These are phyloP conservation scores for Verticillium longisporum DNA, from an alignment of 2,329 filamentous ascomycete genomes.

Conservation along the genomic window DNA sequence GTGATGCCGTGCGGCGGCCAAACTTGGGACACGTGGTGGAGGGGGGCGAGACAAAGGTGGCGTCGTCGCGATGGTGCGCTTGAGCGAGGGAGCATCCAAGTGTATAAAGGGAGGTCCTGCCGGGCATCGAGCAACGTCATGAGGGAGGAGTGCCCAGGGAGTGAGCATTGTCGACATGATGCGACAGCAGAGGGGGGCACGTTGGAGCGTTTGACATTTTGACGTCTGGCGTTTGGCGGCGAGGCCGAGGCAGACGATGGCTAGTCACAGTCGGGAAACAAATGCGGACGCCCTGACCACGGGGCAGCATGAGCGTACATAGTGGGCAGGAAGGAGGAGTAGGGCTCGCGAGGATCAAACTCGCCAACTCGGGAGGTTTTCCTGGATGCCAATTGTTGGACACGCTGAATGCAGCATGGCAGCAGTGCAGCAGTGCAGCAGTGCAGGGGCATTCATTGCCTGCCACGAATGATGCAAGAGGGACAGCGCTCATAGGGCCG, in stretches of 20 bases:
- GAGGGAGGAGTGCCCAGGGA: background rate
- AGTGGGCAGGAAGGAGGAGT: background rate
- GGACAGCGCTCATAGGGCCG: too few species aligned
- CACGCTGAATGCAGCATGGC: background rate
- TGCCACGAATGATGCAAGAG: too few species aligned
- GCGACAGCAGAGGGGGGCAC: background rate
- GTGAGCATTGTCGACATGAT: background rate
- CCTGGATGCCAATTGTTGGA: background rate
- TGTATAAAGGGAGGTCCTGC: too few species aligned
- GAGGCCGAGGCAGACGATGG: background rate
- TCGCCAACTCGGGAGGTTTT: background rate
- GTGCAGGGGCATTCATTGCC: too few species aligned
- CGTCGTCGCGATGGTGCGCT: too few species aligned
- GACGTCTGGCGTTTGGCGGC: background rate
- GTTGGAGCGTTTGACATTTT: too few species aligned
- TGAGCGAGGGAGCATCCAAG: too few species aligned
- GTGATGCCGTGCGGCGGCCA: background rate
- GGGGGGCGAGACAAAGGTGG: background rate
- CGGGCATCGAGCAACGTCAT: too few species aligned
- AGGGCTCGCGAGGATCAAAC: background rate
- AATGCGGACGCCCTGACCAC: background rate
- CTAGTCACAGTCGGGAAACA: background rate
- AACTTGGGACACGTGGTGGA: background rate
- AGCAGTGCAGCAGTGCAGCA: too few species aligned
- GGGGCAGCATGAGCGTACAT: too few species aligned